phyloP scores from a whole-genome alignment of 169 alveolate genomes.

The Cryptosporidium ryanae region DNA sequence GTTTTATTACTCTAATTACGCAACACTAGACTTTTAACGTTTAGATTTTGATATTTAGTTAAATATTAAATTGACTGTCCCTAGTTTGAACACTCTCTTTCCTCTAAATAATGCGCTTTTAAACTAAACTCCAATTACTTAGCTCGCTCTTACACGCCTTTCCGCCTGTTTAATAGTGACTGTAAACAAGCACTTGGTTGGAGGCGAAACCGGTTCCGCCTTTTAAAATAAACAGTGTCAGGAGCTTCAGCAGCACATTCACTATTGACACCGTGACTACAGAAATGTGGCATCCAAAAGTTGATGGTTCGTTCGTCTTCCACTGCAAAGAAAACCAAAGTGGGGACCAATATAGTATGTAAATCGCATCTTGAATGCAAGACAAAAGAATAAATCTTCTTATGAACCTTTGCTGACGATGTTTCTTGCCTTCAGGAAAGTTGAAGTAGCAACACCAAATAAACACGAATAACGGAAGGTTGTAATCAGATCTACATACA shows the following conservation, averaged over 20 bases:
- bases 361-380: conserved; percentile 47
- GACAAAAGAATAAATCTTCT: conserved; percentile 61
- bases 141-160: too few species aligned
- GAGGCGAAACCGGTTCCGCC: conserved; percentile 71
- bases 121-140: too few species aligned
- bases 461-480: conserved; percentile 51
- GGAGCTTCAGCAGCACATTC: conserved; percentile 26
- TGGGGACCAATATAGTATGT: conserved; percentile 61
- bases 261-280: neutral
- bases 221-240: conserved; percentile 28
- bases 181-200: conserved; percentile 42
- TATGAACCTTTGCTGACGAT: conserved; percentile 53
- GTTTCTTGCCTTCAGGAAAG: conserved; percentile 37
- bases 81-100: too few species aligned
- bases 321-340: conserved; percentile 74
- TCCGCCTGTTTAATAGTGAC: neutral
- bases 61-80: neutral
- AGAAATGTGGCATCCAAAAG: conserved; percentile 44
- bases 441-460: conserved; percentile 72
- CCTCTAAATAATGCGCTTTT: too few species aligned
- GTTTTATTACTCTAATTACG: neutral
- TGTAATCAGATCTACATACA: conserved; percentile 58
- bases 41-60: neutral
- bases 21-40: too few species aligned
- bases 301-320: conserved; percentile 67